Base-by-base conservation (phyloP, 192 early-diverging fungal species). In the Linnemannia hyalina region DNA sequence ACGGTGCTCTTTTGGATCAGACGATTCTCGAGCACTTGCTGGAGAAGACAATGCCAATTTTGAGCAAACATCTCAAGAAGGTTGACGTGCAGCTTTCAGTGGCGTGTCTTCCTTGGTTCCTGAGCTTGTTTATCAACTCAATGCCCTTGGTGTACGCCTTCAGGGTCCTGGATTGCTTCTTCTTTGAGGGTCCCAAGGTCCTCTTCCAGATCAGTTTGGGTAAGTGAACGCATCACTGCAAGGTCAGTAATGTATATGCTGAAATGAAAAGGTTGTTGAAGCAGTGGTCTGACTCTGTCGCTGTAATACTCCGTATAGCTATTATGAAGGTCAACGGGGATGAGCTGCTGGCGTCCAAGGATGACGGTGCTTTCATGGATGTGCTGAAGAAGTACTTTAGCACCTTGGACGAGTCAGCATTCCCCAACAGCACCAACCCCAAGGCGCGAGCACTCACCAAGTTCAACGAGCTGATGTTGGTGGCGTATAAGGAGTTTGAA, bases 101-200 rank as follows among this genome's bases (percentile, higher is more conserved):
- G 1, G 98, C 97, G 9, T 99, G 97, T 84, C 88, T 99, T 75
- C 97, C 98, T 9, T 99, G 99, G 99, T 99, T 99, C 90, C 87
- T 99, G 73, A 98, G 96, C 47, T 83, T 99, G 70, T 99, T 94
- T 88, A 95, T 99, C 90, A 99, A 99, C 89, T 97, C 97, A 7
- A 95, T 99, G 92, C 98, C 99, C 18, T 84, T 99, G 32, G 82
- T 94, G 11, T 98, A 95, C 80, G 95, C 97, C 8, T 90, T 97
- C 77, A 89, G 98, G 38, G 93, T 99, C 36, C 83, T 99, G 72
- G 97, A 99, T 91, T 97, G 97, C 89, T 97, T 99, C 80, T 99
- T 99, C 89, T 93, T 99, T 92, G 97, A 99, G 78, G 99, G 98
- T 0, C 97, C 98, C 11, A 95, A 95, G 78, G 92, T 99, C n/a